Evolutionary conservation across 352 stramenopile genomes (phyloP).

Genomic region (Phytophthora macrochlamydospora): DNA sequence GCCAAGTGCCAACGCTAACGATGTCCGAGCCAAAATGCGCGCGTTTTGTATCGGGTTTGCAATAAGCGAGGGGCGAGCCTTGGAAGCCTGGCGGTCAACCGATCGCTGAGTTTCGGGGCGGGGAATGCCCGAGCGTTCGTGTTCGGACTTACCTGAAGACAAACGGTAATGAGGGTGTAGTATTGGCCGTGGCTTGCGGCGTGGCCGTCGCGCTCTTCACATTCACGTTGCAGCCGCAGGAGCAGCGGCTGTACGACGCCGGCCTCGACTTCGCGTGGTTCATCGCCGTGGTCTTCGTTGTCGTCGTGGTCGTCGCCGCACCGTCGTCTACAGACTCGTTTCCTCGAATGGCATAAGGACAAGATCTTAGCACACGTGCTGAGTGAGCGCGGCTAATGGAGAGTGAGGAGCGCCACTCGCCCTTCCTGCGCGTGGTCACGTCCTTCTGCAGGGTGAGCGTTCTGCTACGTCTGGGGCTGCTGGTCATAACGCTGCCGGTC

Average conservation of each 20-base stretch:
- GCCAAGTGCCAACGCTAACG: no score
- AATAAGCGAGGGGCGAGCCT: no score
- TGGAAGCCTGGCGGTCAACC: no score
- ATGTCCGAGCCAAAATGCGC: no score
- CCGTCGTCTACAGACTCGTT: slow-evolving; percentile 36
- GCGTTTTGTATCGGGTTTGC: no score
- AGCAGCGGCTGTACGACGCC: slow-evolving; percentile 18
- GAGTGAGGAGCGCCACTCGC: slow-evolving; percentile 26
- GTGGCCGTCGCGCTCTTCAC: slow-evolving; percentile 35
- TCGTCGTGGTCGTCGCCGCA: slow-evolving; percentile 44
- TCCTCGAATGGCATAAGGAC: slow-evolving; percentile 32
- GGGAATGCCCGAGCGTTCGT: no score
- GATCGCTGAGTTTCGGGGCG: no score
- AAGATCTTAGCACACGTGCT: slow-evolving; percentile 42
- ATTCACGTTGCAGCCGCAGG: slow-evolving; percentile 29
- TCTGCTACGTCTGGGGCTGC: slow-evolving; percentile 29
- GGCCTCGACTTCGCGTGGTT: slow-evolving; percentile 52
- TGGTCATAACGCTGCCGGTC: slow-evolving; percentile 41
- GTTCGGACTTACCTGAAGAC: no score
- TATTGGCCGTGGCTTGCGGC: slow-evolving; percentile 27
- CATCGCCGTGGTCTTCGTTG: slow-evolving; percentile 34
- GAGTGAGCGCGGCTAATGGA: slow-evolving; percentile 26
- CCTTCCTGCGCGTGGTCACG: slow-evolving; percentile 28
- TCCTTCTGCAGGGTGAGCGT: slow-evolving; percentile 38
- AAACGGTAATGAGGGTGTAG: no score